A percentile compares a stretch with the other conserved stretches of the same genome.
Evolutionary conservation across 2,329 filamentous ascomycete genomes (phyloP).

Genomic region (Diaporthe citriasiana): DNA sequence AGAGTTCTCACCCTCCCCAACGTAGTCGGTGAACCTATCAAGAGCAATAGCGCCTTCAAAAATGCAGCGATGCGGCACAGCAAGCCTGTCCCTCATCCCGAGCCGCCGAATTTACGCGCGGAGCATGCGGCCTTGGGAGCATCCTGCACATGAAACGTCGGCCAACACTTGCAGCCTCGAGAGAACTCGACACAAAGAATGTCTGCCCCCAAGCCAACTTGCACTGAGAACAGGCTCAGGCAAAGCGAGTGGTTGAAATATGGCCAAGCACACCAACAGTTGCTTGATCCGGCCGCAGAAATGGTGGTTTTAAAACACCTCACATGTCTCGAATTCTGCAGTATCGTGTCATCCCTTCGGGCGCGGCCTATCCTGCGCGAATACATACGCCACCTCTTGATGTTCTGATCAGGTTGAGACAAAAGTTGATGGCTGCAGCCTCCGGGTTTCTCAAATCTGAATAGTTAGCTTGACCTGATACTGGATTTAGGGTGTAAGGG

Average conservation of each 20-base stretch:
- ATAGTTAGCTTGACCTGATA: not conserved
- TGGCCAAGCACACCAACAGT: no score
- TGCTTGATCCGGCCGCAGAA: not conserved
- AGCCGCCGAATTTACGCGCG: slow-evolving; percentile 2
- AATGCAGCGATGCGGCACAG: not conserved
- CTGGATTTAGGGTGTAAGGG: not conserved
- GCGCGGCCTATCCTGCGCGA: no score
- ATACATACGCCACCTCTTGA: not conserved
- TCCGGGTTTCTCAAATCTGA: not conserved
- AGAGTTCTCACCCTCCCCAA: not conserved
- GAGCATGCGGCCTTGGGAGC: not conserved
- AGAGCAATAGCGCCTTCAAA: not conserved
- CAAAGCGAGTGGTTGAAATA: not conserved
- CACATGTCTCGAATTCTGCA: not conserved
- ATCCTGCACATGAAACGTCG: not conserved
- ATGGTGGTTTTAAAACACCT: not conserved
- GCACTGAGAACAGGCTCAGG: not conserved
- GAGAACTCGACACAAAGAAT: not conserved
- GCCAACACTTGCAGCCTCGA: not conserved
- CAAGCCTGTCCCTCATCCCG: no score
- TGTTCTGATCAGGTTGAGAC: not conserved
- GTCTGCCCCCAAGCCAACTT: no score
- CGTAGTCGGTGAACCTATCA: not conserved
- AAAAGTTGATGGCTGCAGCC: not conserved
- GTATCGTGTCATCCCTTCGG: not conserved